phyloP scores from a whole-genome alignment of 257 asterid genomes.

The Solanum virginianum region DNA sequence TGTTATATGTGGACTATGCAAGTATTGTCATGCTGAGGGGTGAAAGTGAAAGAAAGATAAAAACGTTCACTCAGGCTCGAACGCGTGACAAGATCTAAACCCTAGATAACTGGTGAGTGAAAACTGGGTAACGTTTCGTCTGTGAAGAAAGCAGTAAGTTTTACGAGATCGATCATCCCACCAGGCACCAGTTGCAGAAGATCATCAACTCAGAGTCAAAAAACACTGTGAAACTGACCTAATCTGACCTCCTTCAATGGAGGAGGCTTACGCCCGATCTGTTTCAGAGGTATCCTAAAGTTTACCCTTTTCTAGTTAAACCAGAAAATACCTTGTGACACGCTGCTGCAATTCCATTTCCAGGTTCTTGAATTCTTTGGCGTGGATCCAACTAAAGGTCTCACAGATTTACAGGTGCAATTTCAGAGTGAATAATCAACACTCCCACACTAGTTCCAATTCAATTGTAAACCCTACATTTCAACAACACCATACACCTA shows the following conservation, averaged over 20 bases:
- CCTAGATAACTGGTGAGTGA: background rate
- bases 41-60: too few species aligned
- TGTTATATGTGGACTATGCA: too few species aligned
- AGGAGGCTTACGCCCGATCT: constrained; percentile 88
- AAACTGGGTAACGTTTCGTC: background rate
- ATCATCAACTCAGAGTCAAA: background rate
- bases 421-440: background rate
- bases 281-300: constrained; percentile 41
- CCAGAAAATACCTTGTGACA: background rate
- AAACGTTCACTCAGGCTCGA: too few species aligned
- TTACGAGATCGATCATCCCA: background rate
- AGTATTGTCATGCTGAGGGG: too few species aligned
- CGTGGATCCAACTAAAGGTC: constrained; percentile 76
- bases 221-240: background rate
- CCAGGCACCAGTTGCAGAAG: background rate
- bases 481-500: too few species aligned
- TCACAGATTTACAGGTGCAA: constrained; percentile 61
- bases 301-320: background rate
- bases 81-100: background rate
- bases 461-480: background rate
- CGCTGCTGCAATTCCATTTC: background rate
- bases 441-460: background rate
- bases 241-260: constrained; percentile 34
- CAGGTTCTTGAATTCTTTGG: constrained; percentile 76
- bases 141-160: background rate